Conservation (phyloP, 495 filamentous ascomycete genomes). For the Podospora fimiseda region DNA sequence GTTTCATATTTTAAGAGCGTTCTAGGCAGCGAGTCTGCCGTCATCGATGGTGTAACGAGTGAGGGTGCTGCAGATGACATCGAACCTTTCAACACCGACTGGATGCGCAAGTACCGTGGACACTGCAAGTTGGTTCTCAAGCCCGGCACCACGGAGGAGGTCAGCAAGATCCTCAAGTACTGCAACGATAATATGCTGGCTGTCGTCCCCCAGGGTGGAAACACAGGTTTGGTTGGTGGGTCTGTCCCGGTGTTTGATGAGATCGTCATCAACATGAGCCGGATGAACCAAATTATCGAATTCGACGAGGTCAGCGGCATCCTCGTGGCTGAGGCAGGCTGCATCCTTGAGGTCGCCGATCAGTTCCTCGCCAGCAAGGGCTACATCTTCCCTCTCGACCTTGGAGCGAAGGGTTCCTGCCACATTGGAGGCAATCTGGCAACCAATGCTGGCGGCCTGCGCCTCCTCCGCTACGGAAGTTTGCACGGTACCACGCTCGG, state of each 20-base stretch:
- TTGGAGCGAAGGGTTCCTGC: conserved; percentile 95
- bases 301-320: conserved; percentile 93
- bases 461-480: conserved; percentile 86
- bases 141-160: conserved; percentile 71
- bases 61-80: conserved; percentile 67
- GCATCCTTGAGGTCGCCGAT: conserved; percentile 84
- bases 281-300: conserved; percentile 82
- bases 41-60: conserved; percentile 72
- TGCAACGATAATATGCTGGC: conserved; percentile 88
- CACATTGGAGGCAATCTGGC: conserved; percentile 98
- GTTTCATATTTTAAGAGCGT: conserved; percentile 71
- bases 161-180: conserved; percentile 82
- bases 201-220: conserved; percentile 96
- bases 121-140: conserved; percentile 83
- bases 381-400: conserved; percentile 88
- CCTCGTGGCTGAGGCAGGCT: conserved; percentile 82
- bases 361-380: conserved; percentile 68
- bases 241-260: conserved; percentile 96
- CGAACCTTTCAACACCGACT: conserved; percentile 91
- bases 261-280: conserved; percentile 82
- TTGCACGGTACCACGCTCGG: conserved; percentile 89
- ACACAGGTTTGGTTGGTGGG: conserved; percentile 90
- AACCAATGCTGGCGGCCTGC: conserved; percentile 88
- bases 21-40: conserved; percentile 67
- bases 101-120: conserved; percentile 98